A percentile compares a stretch with the other conserved stretches of the same genome.
Evolutionary conservation across 257 asterid species (phyloP).

Genomic region (Paraleonurus japonicus): DNA sequence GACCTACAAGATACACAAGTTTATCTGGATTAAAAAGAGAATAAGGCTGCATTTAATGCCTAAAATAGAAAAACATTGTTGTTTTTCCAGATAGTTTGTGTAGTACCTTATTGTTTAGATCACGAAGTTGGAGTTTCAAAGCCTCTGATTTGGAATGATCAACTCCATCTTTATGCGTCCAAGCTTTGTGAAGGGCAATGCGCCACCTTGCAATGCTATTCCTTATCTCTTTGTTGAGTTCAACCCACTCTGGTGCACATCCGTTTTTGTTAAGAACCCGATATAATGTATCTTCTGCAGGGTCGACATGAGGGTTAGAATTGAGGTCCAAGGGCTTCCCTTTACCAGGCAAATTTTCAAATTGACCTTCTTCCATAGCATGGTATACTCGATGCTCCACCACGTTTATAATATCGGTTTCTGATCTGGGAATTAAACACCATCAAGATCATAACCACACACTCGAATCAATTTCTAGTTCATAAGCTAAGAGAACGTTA

Average conservation of each 20-base stretch:
- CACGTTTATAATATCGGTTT: conserved; percentile 78
- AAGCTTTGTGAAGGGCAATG: conserved; percentile 56
- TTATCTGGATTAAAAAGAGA: neutral
- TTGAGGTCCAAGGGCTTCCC: conserved; percentile 83
- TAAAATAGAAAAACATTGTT: neutral
- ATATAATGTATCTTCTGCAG: conserved; percentile 85
- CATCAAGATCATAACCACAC: conserved; percentile 6
- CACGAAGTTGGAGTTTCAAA: conserved; percentile 62
- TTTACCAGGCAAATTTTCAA: conserved; percentile 80
- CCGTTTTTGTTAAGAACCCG: conserved; percentile 76
- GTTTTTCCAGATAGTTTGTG: neutral
- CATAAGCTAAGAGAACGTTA: too few relatives aligned
- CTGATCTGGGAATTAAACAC: conserved; percentile 53
- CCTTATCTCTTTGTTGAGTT: conserved; percentile 82
- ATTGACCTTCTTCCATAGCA: conserved; percentile 94
- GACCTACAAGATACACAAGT: conserved; percentile 46
- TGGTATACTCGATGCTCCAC: conserved; percentile 83
- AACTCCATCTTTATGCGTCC: conserved; percentile 31
- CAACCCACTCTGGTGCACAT: conserved; percentile 95
- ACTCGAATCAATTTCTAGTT: neutral
- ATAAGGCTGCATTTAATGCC: neutral
- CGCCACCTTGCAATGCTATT: conserved; percentile 58
- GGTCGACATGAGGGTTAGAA: conserved; percentile 81
- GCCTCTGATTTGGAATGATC: conserved; percentile 59
- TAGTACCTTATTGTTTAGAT: conserved; percentile 66